Percentiles rank a stretch among this genome's conserved stretches.
Conservation (phyloP, 305 asterid genomes). For the Fraxinus sp. region DNA sequence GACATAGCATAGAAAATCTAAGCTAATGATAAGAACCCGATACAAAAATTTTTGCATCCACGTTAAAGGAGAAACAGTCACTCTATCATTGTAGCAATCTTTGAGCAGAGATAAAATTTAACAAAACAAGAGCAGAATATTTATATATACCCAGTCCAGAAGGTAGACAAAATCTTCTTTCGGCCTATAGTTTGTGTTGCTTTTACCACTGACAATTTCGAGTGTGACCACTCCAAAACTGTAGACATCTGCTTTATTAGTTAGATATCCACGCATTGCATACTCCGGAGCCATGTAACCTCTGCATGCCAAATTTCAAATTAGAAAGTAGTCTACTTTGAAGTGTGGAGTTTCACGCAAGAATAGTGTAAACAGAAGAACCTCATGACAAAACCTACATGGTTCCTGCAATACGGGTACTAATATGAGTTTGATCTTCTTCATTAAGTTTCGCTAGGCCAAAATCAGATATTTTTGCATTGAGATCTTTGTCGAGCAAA, state of each 20-base stretch:
- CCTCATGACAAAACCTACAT: slow-evolving; percentile 47
- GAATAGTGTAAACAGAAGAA: neutral
- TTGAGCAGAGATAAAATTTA: neutral
- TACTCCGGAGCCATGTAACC: slow-evolving; percentile 98
- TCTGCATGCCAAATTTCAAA: slow-evolving; percentile 39
- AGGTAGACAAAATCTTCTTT: slow-evolving; percentile 79
- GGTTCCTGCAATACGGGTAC: slow-evolving; percentile 92
- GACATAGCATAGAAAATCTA: neutral
- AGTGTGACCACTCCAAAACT: slow-evolving; percentile 95
- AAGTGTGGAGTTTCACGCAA: neutral
- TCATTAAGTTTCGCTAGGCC: slow-evolving; percentile 90
- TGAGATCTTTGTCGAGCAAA: slow-evolving; percentile 74
- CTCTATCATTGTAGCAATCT: neutral
- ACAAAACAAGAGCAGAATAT: neutral
- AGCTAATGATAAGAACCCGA: neutral
- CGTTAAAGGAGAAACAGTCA: neutral
- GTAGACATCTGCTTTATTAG: slow-evolving; percentile 87
- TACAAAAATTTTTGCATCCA: neutral
- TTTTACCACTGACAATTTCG: slow-evolving; percentile 82
- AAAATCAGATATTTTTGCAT: slow-evolving; percentile 82
- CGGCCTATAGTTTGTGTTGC: slow-evolving; percentile 88
- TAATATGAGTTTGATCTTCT: slow-evolving; percentile 72
- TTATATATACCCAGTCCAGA: slow-evolving; percentile 72
- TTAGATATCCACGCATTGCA: slow-evolving; percentile 88
- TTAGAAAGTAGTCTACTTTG: neutral